These are phyloP conservation scores for Tremellales sp. DNA, from an alignment of 1,284 basidiomycete genomes.

Conservation along the genomic window DNA sequence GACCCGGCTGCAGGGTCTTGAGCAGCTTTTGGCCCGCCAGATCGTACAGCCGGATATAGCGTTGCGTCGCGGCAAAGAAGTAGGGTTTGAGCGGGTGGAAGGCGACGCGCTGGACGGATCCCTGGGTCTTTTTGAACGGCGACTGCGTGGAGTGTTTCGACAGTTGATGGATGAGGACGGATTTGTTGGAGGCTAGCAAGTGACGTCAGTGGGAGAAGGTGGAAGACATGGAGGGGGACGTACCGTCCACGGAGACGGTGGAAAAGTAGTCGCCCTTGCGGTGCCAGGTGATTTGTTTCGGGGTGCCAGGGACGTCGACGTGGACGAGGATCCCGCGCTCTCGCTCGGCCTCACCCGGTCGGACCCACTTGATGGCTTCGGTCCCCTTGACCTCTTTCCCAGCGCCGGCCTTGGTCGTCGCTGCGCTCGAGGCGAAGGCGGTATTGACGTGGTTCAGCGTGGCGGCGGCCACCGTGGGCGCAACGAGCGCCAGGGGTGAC, in stretches of 20 bases:
- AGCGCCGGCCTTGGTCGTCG: conserved; percentile 42
- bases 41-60: conserved; percentile 94
- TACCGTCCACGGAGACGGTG: conserved; percentile 61
- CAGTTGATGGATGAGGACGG: conserved; percentile 78
- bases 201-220: background rate
- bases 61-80: conserved; percentile 98
- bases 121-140: conserved; percentile 92
- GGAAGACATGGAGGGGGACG: conserved; percentile 17
- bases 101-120: conserved; percentile 79
- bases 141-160: conserved; percentile 92
- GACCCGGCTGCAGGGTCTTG: conserved; percentile 87
- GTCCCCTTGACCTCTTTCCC: conserved; percentile 41
- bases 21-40: conserved; percentile 87
- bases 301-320: conserved; percentile 63
- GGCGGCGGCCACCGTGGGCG: conserved; percentile 61
- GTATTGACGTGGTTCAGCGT: conserved; percentile 56
- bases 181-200: conserved; percentile 42
- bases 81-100: conserved; percentile 95
- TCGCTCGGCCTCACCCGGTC: conserved; percentile 52
- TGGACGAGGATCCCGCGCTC: conserved; percentile 53
- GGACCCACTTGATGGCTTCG: conserved; percentile 53
- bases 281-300: conserved; percentile 89
- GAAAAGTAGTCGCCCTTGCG: conserved; percentile 92
- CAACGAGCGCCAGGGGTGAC: conserved; percentile 66
- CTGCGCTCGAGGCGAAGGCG: conserved; percentile 45